A percentile compares a stretch with the other conserved stretches of the same genome.
phyloP scores from a whole-genome alignment of 352 stramenopile species.

The Halophytophthora batemanensis region DNA sequence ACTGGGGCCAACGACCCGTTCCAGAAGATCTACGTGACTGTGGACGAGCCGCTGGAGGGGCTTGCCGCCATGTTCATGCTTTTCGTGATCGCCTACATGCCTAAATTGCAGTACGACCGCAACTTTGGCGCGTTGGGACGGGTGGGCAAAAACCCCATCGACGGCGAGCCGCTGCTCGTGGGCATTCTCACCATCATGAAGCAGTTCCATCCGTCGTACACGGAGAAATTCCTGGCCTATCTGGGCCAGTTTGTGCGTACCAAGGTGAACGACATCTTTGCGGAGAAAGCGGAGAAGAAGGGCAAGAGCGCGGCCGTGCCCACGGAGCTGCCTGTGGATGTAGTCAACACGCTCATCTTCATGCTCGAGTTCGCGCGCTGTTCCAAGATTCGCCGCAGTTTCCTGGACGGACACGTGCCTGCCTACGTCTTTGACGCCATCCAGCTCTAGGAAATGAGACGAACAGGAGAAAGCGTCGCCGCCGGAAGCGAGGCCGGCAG shows the following conservation, averaged over 20 bases:
- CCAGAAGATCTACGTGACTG: slow-evolving; percentile 93
- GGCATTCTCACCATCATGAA: slow-evolving; percentile 92
- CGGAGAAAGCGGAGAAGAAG: slow-evolving; percentile 51
- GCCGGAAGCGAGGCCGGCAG: too few relatives aligned
- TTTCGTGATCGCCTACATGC: slow-evolving; percentile 92
- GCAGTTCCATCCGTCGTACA: slow-evolving; percentile 94
- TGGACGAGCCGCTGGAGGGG: slow-evolving; percentile 87
- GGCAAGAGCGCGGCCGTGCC: slow-evolving; percentile 29
- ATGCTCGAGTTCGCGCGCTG: slow-evolving; percentile 87
- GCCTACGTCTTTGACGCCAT: slow-evolving; percentile 90
- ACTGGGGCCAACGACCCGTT: slow-evolving; percentile 91
- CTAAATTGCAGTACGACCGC: slow-evolving; percentile 91
- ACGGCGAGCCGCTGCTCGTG: slow-evolving; percentile 89
- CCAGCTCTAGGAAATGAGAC: slow-evolving; percentile 62
- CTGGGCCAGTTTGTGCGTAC: slow-evolving; percentile 92
- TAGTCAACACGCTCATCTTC: slow-evolving; percentile 88
- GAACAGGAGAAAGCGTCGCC: too few relatives aligned
- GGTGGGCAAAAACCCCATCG: slow-evolving; percentile 89
- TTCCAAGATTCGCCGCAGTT: slow-evolving; percentile 78
- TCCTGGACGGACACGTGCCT: slow-evolving; percentile 80
- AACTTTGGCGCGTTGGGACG: slow-evolving; percentile 89
- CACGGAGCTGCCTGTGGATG: slow-evolving; percentile 67
- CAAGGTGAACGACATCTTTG: slow-evolving; percentile 83
- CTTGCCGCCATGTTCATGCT: slow-evolving; percentile 91
- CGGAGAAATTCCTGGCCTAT: slow-evolving; percentile 91